phyloP scores from a whole-genome alignment of 83 land plant species.

The Isoetes engelmannii region DNA sequence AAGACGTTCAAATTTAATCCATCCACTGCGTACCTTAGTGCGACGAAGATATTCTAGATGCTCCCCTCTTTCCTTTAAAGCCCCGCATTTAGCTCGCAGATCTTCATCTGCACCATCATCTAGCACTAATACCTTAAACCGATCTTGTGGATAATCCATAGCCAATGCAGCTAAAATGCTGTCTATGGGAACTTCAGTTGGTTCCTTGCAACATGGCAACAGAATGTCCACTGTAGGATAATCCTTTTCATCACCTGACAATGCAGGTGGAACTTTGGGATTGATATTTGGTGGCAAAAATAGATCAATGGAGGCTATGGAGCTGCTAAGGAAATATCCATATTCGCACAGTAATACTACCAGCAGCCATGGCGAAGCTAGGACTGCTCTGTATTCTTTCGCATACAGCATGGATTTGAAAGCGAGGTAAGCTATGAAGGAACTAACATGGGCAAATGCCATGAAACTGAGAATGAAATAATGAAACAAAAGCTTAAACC shows the following conservation, averaged over 20 bases:
- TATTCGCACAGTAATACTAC: conserved; percentile 18
- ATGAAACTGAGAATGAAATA: too few relatives aligned
- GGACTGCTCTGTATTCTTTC: conserved; percentile 1
- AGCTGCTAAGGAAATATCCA: conserved; percentile 3
- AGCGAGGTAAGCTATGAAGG: conserved; percentile 9
- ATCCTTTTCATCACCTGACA: neutral
- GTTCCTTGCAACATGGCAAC: conserved; percentile 32
- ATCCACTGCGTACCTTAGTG: neutral
- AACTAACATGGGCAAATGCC: neutral
- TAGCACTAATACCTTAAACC: conserved; percentile 22
- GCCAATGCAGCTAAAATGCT: conserved; percentile 27
- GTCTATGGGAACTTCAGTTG: conserved; percentile 27
- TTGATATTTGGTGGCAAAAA: conserved; percentile 17
- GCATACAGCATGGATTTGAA: conserved; percentile 17
- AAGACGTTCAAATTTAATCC: neutral
- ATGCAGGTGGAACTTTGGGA: conserved; percentile 12
- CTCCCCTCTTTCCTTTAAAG: conserved; percentile 4
- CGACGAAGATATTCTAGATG: conserved; percentile 27
- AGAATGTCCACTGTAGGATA: conserved; percentile 29
- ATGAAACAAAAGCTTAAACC: too few relatives aligned
- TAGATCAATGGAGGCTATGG: conserved; percentile 15
- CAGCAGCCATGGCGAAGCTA: conserved; percentile 18
- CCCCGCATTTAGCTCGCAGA: conserved; percentile 16
- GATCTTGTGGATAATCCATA: conserved; percentile 20
- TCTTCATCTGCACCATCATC: conserved; percentile 33